Evolutionary conservation across 2,329 filamentous ascomycete species (phyloP), one percentile per base, ranked within the genome.

Genomic region (Diaporthe longicolla): DNA sequence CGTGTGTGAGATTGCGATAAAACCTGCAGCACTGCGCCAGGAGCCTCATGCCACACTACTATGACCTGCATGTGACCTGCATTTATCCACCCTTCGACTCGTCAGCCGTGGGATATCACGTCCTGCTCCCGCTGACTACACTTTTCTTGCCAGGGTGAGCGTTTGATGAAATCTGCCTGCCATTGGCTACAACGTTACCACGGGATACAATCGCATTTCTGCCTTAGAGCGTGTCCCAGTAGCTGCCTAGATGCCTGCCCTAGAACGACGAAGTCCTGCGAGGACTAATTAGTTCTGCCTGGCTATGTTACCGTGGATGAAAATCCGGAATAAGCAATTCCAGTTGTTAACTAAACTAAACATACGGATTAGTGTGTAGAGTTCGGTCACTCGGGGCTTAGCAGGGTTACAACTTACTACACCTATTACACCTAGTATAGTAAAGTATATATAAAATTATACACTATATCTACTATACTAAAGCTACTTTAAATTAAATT

Each of bases 1-100:
- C 17, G 29, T n/a, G 29, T 40, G 35, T 37, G 21, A 1, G 9
- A 11, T 8, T 48, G 45, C 9, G 45, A 40, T 61, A 61, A 40
- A 40, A 43, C 35, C 43, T 43, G 59, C 59, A 48, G 24, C 17
- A 63, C 24, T 43, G 4, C 26, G n/a, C 21, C 59, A 19, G 26
- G 59, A 63, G 59, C 40, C 59, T 63, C 59, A 63, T 45, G 19
- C 21, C 58, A 40, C 40, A 11, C 40, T 35, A 63, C 26, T 37
- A 61, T 61, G 58, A 61, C 59, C 15, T 63, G 40, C 59, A 63
- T 48, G 40, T 26, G 58, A 61, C 59, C 15, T 63, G 40, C 59
- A 63, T 48, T 24, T 26, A 40, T 15, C 24, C n/a, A 29, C 59
- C 59, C 59, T 19, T 48, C 40, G 40, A 63, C 40, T 63, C 59